Evolutionary conservation across 2,329 filamentous ascomycete species (phyloP), one percentile per base, ranked within the genome.

Genomic region (Xylaria digitata): DNA sequence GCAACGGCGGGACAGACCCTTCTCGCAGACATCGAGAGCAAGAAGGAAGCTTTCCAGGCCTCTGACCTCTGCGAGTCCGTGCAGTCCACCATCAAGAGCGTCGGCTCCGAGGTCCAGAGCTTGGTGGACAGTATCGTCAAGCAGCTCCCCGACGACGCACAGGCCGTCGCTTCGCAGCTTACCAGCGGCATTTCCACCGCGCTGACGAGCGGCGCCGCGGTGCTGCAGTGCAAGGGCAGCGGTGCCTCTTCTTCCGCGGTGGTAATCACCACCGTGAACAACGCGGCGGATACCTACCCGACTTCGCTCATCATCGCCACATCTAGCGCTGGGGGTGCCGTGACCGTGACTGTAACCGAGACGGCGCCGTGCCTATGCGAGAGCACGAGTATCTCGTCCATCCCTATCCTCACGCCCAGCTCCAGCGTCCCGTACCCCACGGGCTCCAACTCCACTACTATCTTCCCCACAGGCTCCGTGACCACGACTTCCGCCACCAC

Each of bases 201-300:
- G 6, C 30, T 75, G 6, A 53, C 66, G 2, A 59, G 62, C 23
- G 61, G 73, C 8, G 61, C 65, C 2, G 50, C 49, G 6, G 50
- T 67, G 19, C 75, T 75, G 30, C 65, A 74, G 52, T 76, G 74
- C 64, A 65, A 57, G 42, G 43, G 69, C 37, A 37, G n/a, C 32
- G n/a, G 23, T 2, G 13, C 21, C 2, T 5, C 46, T 6, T 26
- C 49, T 19, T 4, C 49, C 5, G 17, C 30, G 19, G n/a, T 5
- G 4, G 8, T 21, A 1, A 26, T 5, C 19, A 7, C 55, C 1
- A 21, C 62, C 1, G 32, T 55, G 19, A 21, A 9, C n/a, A 21
- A 17, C 23, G 21, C 26, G 21, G 49, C 5, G 2, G 42, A 61
- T 5, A 6, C n/a, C 1, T 61, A 62, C n/a, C 58, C 63, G 3